A percentile compares a stretch with the other conserved stretches of the same genome.
These are phyloP conservation scores for Hordeum pubiflorum DNA, from an alignment of 202 grass and related monocot species.

Conservation along the genomic window DNA sequence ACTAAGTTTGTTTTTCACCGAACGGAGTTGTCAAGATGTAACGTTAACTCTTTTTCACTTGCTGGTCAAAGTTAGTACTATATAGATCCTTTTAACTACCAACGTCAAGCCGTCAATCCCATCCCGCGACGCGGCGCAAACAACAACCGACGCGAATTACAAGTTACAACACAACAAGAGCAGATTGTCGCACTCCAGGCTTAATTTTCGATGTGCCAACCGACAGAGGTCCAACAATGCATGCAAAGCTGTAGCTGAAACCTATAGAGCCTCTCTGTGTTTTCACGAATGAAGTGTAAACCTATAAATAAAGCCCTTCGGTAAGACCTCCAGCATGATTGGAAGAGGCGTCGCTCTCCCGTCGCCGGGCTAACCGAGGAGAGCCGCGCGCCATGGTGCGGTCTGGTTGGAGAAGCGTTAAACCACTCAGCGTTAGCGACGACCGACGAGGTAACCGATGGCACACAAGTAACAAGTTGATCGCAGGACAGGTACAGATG, in stretches of 20 bases:
- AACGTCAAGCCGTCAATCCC: background rate
- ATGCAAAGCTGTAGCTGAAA: background rate
- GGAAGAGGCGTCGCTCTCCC: background rate
- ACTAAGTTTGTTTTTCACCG: background rate
- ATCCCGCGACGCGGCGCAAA: background rate
- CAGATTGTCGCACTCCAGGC: background rate
- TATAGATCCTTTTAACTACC: background rate
- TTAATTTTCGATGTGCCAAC: background rate
- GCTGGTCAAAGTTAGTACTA: background rate
- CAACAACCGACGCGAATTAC: background rate
- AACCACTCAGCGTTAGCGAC: background rate
- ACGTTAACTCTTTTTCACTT: background rate
- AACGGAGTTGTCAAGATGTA: background rate
- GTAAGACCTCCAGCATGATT: conserved; percentile 12
- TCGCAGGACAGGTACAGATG: too few relatives aligned
- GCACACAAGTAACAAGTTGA: too few relatives aligned
- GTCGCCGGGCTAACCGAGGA: background rate
- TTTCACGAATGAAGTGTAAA: background rate
- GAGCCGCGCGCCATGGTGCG: background rate
- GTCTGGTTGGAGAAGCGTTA: background rate
- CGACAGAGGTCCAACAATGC: background rate
- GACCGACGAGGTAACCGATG: background rate
- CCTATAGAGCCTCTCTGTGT: background rate
- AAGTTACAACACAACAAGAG: background rate
- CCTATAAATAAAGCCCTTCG: background rate